phyloP scores from a whole-genome alignment of 768 basidiomycete species.

The Tricholoma saponaceum region DNA sequence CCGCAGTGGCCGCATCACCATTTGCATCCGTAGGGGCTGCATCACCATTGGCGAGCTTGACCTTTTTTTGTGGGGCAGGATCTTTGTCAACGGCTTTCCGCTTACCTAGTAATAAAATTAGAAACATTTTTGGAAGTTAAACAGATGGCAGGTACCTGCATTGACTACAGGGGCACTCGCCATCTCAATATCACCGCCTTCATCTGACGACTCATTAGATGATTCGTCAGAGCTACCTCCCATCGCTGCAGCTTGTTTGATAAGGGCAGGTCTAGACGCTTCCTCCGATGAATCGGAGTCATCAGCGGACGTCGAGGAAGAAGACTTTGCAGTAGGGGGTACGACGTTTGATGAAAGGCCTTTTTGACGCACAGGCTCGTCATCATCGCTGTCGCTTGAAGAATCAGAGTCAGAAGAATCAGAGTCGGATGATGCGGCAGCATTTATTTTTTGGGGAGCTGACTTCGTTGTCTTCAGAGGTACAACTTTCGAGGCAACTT shows the following conservation, averaged over 20 bases:
- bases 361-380: slow-evolving; percentile 9
- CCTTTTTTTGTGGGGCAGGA: slow-evolving; percentile 71
- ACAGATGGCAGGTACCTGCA: slow-evolving; percentile 29
- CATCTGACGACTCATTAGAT: slow-evolving; percentile 25
- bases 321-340: slow-evolving; percentile 6
- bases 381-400: background rate
- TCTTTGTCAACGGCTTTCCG: slow-evolving; percentile 73
- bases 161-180: slow-evolving; percentile 36
- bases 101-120: slow-evolving; percentile 44
- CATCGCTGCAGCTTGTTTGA: slow-evolving; percentile 21
- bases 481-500: background rate
- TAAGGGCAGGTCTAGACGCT: slow-evolving; percentile 13
- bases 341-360: slow-evolving; percentile 4
- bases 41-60: slow-evolving; percentile 63
- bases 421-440: slow-evolving; percentile 17
- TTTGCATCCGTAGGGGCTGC: slow-evolving; percentile 44
- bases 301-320: slow-evolving; percentile 8
- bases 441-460: background rate
- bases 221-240: slow-evolving; percentile 18
- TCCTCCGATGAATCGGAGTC: slow-evolving; percentile 19
- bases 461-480: slow-evolving; percentile 3
- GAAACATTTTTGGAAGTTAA: background rate
- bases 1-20: slow-evolving; percentile 43
- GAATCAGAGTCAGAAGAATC: slow-evolving; percentile 22
- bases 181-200: slow-evolving; percentile 60